A percentile compares a stretch with the other conserved stretches of the same genome.
These are phyloP conservation scores for Geotrichum candidum DNA, from an alignment of 1,139 yeast species.

Conservation along the genomic window DNA sequence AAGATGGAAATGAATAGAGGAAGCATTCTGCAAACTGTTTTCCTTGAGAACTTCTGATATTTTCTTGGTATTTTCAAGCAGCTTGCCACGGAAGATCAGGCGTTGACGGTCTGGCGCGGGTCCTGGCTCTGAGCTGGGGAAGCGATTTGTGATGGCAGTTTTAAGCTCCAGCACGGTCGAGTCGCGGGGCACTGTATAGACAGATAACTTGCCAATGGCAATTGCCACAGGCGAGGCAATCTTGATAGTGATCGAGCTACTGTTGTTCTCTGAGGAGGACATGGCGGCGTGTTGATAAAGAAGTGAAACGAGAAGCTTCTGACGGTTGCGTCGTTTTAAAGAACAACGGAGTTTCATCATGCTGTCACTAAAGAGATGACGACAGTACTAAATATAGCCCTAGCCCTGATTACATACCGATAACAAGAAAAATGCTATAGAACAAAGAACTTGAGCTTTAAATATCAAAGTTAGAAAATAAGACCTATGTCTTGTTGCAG, in stretches of 20 bases:
- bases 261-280: neutral
- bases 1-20: constrained; percentile 15
- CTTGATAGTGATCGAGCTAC: neutral
- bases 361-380: neutral
- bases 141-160: neutral
- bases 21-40: constrained; percentile 1
- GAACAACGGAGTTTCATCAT: neutral
- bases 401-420: too few relatives aligned
- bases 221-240: constrained; percentile 16
- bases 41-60: constrained; percentile 8
- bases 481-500: too few relatives aligned
- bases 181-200: neutral
- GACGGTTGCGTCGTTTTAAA: neutral
- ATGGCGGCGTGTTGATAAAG: neutral
- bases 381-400: too few relatives aligned
- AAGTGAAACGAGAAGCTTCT: neutral
- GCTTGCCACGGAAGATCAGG: constrained; percentile 16
- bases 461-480: too few relatives aligned
- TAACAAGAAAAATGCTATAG: too few relatives aligned
- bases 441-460: too few relatives aligned
- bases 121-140: constrained; percentile 5
- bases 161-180: constrained; percentile 5
- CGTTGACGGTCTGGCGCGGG: constrained; percentile 16
- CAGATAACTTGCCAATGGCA: constrained; percentile 10
- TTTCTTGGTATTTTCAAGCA: constrained; percentile 8